Base-by-base conservation (phyloP, 163 green algal species). In the Trebouxia gelatinosa region DNA sequence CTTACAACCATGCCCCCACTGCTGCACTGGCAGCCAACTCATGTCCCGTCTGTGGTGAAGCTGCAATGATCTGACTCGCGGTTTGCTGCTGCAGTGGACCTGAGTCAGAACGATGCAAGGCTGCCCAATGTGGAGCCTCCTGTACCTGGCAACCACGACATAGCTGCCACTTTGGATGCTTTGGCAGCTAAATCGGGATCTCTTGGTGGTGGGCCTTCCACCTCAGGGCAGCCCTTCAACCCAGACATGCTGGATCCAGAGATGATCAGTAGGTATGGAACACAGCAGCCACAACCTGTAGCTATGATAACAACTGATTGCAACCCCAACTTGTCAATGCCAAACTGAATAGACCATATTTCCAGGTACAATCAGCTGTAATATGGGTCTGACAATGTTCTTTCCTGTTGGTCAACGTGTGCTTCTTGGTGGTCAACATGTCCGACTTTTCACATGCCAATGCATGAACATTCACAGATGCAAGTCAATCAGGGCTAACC, bases 151-250 rank as follows among this genome's bases (percentile, higher is more conserved):
- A 28, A 76, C 19, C 68, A 76, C 39, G 46, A 76, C 48, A 39
- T 76, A 62, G 68, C 68, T 34, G 68, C 68, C 16, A 76, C 68
- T 4, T 43, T 76, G 28, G 29, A 62, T 26, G 68, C 68, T 6
- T 43, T 76, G 29, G 68, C 68, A 3, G 64, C 64, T 23, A 72
- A 72, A 5, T 72, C 64, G 3, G 50, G 21, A 26, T 72, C 64
- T 26, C 50, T 72, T 72, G 64, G 64, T 13, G 64, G 35, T 9
- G 9, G 21, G 11, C 6, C 37, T 16, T 28, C 26, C 9, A 23
- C 35, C 23, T 23, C 50, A 37, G 7, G 21, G 26, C 35, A 6
- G 0, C 0, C 16, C 21, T 0, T 51, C 5, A 23, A 54, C n/a
- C 64, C 35, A 3, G 37, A 72, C 50, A 37, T 5, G 7, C 17